Evolutionary conservation across 768 basidiomycete species (phyloP).

Genomic region (Pilatotrama ljubarskyi): DNA sequence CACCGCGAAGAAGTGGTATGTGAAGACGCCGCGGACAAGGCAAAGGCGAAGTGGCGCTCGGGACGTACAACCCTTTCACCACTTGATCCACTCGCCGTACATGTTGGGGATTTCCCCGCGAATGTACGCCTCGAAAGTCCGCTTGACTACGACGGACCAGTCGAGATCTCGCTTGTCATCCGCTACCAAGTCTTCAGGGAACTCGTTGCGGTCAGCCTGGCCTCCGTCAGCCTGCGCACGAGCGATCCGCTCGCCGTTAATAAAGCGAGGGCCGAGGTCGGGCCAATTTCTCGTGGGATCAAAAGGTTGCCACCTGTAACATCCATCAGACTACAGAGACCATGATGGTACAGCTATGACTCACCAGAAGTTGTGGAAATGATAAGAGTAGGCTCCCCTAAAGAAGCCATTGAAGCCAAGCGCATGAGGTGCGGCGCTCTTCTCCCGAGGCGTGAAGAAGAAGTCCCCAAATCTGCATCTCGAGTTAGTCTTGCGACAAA

Average conservation of each 20-base stretch:
- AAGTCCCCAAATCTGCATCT: constrained; percentile 76
- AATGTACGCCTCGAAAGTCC: constrained; percentile 92
- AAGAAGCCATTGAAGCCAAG: constrained; percentile 96
- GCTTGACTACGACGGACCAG: constrained; percentile 93
- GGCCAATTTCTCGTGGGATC: constrained; percentile 94
- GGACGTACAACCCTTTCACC: constrained; percentile 30
- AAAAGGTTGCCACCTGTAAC: constrained; percentile 89
- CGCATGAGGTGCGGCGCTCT: constrained; percentile 81
- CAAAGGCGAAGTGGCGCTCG: neutral
- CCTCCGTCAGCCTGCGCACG: constrained; percentile 44
- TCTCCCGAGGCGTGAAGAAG: constrained; percentile 75
- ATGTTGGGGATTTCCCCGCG: constrained; percentile 91
- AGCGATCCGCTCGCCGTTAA: constrained; percentile 68
- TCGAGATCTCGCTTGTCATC: constrained; percentile 81
- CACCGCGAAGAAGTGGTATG: constrained; percentile 14
- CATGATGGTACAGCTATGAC: constrained; percentile 1
- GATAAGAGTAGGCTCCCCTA: constrained; percentile 92
- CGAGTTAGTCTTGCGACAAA: neutral
- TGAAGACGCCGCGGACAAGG: neutral
- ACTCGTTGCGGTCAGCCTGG: constrained; percentile 29
- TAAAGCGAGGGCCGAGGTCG: constrained; percentile 82
- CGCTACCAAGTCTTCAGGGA: constrained; percentile 44
- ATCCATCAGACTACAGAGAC: neutral
- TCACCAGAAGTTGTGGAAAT: constrained; percentile 94
- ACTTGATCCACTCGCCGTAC: constrained; percentile 81